Conservation (phyloP, 805 yeast genomes). For the Yueomyces sp. region DNA sequence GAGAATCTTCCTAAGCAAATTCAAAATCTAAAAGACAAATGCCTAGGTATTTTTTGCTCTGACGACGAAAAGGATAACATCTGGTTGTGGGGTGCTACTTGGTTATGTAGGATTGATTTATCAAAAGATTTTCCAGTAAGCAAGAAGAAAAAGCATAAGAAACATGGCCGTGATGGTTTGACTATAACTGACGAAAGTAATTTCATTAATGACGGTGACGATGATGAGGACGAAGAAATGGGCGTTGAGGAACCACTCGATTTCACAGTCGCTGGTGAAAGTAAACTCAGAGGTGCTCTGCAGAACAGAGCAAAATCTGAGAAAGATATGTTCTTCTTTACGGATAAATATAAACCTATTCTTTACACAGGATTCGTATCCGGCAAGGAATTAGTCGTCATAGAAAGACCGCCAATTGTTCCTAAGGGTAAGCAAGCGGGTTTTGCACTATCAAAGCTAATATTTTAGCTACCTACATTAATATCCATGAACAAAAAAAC, state of each 20-base stretch:
- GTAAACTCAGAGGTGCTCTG: constrained; percentile 10
- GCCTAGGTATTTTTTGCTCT: constrained; percentile 56
- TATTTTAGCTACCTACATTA: constrained; percentile 21
- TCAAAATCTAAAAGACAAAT: constrained; percentile 43
- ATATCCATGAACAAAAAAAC: too few species aligned
- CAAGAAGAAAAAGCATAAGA: constrained; percentile 21
- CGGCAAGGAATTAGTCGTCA: constrained; percentile 46
- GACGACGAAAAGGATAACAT: constrained; percentile 29
- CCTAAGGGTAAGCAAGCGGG: constrained; percentile 44
- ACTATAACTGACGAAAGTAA: constrained; percentile 29
- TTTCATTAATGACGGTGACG: constrained; percentile 22
- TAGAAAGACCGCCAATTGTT: constrained; percentile 61
- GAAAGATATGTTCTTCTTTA: constrained; percentile 51
- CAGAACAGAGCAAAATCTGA: constrained; percentile 17
- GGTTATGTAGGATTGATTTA: constrained; percentile 69
- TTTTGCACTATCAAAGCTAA: constrained; percentile 45
- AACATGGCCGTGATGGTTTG: constrained; percentile 31
- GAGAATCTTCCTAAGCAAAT: constrained; percentile 62
- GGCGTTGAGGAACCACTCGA: constrained; percentile 9
- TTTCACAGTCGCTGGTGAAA: constrained; percentile 2
- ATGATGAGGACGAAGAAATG: constrained; percentile 19
- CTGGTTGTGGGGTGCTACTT: constrained; percentile 83
- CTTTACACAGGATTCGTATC: constrained; percentile 46
- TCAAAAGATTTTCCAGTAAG: constrained; percentile 38
- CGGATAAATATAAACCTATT: constrained; percentile 63